Base-by-base conservation (phyloP, 116 monocot species). In the Cymodocea nodosa region DNA sequence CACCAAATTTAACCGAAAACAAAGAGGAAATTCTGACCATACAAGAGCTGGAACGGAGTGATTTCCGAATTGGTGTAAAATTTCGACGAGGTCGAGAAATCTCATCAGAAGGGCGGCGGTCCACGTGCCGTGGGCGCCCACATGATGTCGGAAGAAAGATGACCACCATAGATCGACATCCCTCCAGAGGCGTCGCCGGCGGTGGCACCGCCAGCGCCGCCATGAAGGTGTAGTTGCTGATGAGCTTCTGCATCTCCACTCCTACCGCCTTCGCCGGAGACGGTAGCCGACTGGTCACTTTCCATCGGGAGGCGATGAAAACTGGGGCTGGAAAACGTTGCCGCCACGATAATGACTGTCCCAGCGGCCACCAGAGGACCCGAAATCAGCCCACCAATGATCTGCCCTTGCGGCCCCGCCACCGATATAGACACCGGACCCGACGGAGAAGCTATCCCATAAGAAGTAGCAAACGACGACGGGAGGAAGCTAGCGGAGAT, bases 281-380 rank as follows among this genome's bases (percentile, higher is more conserved):
- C 23, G 30, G 53, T 40, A 15, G 30, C 63, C 24, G 55, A 48
- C 15, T 4, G 49, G 0, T 74, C 77, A n/a, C 70, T 66, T n/a
- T 70, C 59, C 36, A 56, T 20, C 16, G 81, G 81, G n/a, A 81
- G 50, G 6, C 62, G 68, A 50, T 77, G 77, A 58, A 66, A 71
- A n/a, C 53, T 62, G 1, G 81, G 74, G 18, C 60, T 64, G 2
- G 66, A 23, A 30, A 77, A 81, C 22, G 74, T 30, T 6, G 81
- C 73, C 12, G 78, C 78, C 16, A 82, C 62, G 2, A 78, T 51
- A 0, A 50, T 60, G 15, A 82, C 82, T 1, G 63, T 66, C 34
- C 77, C 82, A 24, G 78, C 77, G 15, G 82, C 74, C 68, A 65
- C 51, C 17, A 82, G 59, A 30, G 77, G 71, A 0, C 82, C 82